Conservation (phyloP, 306 rosid species). For the Cyamopsis tetragonoloba region DNA sequence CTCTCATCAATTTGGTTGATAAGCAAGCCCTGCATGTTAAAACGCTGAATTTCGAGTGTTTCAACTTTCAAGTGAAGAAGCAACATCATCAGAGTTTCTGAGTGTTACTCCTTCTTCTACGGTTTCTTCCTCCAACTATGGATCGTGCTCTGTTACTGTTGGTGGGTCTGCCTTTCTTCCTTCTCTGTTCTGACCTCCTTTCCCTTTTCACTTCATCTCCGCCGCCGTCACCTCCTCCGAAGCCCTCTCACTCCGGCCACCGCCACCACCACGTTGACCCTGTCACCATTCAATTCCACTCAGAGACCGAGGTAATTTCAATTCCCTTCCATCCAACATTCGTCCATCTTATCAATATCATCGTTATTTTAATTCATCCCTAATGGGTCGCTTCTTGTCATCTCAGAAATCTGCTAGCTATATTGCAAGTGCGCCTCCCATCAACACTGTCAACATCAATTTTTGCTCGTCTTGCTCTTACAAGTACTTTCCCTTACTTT, state of each 20-base stretch:
- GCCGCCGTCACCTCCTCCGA: constrained; percentile 35
- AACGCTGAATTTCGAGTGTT: too few relatives aligned
- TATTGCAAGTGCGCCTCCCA: constrained; percentile 46
- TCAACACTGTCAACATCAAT: constrained; percentile 56
- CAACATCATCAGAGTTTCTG: not conserved
- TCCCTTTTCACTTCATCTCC: constrained; percentile 42
- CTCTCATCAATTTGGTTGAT: too few relatives aligned
- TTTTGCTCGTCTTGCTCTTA: constrained; percentile 81
- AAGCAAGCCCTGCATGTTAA: too few relatives aligned
- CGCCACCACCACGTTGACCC: constrained; percentile 30
- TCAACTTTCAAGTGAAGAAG: too few relatives aligned
- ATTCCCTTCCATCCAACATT: not conserved
- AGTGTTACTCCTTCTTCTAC: too few relatives aligned
- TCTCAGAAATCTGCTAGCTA: constrained; percentile 37
- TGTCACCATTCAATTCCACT: constrained; percentile 10
- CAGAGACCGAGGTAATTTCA: constrained; percentile 27
- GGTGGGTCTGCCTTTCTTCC: constrained; percentile 59
- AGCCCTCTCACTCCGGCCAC: constrained; percentile 30
- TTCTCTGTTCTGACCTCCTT: constrained; percentile 51
- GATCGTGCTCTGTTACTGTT: constrained; percentile 59
- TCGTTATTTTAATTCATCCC: not conserved
- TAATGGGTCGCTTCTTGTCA: not conserved
- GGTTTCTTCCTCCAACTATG: constrained; percentile 42
- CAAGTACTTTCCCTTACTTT: constrained; percentile 13
- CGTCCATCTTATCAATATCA: not conserved